phyloP scores from a whole-genome alignment of 73 alveolate species.

The Strombidium stylifer region DNA sequence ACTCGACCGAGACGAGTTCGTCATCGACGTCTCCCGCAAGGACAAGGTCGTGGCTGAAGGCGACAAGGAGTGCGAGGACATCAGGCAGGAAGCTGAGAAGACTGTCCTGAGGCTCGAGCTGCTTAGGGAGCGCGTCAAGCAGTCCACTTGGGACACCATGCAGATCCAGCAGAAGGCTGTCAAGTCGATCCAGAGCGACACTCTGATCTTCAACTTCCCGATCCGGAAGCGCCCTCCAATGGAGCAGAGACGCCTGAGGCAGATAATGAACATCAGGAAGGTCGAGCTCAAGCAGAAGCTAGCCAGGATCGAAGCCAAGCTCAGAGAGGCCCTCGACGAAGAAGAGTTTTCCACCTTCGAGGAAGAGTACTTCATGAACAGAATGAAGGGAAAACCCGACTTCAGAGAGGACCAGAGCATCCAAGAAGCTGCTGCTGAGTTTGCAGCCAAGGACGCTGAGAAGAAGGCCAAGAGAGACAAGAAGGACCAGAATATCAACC shows the following conservation, averaged over 20 bases:
- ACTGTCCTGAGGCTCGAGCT: conserved; percentile 65
- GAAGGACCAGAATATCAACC: conserved; percentile 27
- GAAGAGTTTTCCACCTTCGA: conserved; percentile 43
- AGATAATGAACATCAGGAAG: conserved; percentile 69
- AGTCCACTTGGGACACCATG: conserved; percentile 84
- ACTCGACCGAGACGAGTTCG: conserved; percentile 92
- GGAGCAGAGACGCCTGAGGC: conserved; percentile 57
- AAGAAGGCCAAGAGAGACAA: conserved; percentile 29
- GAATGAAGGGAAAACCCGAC: conserved; percentile 34
- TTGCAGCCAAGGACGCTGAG: conserved; percentile 48
- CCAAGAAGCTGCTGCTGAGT: conserved; percentile 53
- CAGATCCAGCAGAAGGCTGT: conserved; percentile 61
- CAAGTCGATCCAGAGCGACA: conserved; percentile 61
- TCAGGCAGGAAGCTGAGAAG: conserved; percentile 77
- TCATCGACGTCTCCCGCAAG: conserved; percentile 83
- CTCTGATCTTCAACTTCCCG: conserved; percentile 66
- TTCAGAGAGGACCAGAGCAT: conserved; percentile 51
- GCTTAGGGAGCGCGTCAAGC: conserved; percentile 61
- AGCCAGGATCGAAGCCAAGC: conserved; percentile 40
- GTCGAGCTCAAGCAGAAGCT: conserved; percentile 64
- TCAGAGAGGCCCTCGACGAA: conserved; percentile 46
- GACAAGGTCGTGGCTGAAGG: conserved; percentile 81
- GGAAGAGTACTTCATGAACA: conserved; percentile 56
- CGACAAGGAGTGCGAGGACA: conserved; percentile 72
- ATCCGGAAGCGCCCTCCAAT: conserved; percentile 64